These are phyloP conservation scores for Penicillium manginii DNA, from an alignment of 495 filamentous ascomycete species.

Conservation along the genomic window DNA sequence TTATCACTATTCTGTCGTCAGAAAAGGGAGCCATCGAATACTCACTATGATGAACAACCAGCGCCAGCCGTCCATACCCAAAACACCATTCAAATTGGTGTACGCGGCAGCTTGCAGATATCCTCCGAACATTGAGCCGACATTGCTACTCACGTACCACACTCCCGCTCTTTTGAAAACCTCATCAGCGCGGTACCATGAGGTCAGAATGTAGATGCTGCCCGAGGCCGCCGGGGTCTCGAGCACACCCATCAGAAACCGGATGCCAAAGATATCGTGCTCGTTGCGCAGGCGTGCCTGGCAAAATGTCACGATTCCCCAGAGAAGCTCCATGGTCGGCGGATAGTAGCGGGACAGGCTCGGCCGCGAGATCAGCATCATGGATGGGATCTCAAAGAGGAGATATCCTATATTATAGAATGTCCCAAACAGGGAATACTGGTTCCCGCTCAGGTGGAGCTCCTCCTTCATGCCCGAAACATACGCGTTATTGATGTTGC, in stretches of 20 bases:
- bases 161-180: slow-evolving; percentile 57
- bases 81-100: slow-evolving; percentile 42
- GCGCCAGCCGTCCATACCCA: slow-evolving; percentile 47
- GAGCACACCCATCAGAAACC: slow-evolving; percentile 55
- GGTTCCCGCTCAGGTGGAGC: slow-evolving; percentile 55
- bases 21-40: not conserved
- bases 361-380: slow-evolving; percentile 20
- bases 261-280: slow-evolving; percentile 27
- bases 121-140: slow-evolving; percentile 55
- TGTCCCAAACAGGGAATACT: slow-evolving; percentile 33
- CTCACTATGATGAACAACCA: slow-evolving; percentile 36
- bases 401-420: slow-evolving; percentile 28
- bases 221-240: slow-evolving; percentile 18
- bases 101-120: slow-evolving; percentile 58
- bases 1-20: not conserved
- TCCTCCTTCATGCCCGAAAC: slow-evolving; percentile 68
- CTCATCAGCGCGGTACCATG: slow-evolving; percentile 52
- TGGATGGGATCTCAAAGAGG: slow-evolving; percentile 24
- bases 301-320: slow-evolving; percentile 51
- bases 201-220: slow-evolving; percentile 31
- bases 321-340: slow-evolving; percentile 26
- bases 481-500: slow-evolving; percentile 53
- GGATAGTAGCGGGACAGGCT: slow-evolving; percentile 16
- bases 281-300: not conserved
- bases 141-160: slow-evolving; percentile 52